Evolutionary conservation across 2,329 filamentous ascomycete species (phyloP), one percentile per base, ranked within the genome.

Genomic region (Penicillium sp.): DNA sequence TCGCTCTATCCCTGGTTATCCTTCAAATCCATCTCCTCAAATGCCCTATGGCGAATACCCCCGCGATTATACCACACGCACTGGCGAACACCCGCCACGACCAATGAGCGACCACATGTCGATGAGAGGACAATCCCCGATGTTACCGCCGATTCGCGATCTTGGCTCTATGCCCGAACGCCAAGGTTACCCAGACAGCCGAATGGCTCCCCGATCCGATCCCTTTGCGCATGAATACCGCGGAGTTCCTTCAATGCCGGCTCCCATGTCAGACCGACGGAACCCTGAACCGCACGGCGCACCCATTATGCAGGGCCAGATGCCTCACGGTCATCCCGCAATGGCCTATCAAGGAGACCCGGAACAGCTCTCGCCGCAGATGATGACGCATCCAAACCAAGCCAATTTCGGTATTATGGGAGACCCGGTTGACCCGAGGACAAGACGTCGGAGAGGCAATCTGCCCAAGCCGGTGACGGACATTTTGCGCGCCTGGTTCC

Each of bases 391-490:
- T 23, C 59, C 64, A 7, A 67, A 67, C 7, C 68, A 70, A 43
- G 66, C 68, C 9, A 73, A 70, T 46, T 74, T 74, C 39, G 70
- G 70, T 8, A 67, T 72, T 13, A 61, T 75, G 51, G 68, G 70
- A 0, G 71, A 74, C 29, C 51, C 65, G 15, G 61, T 66, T 21
- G 73, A 75, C 47, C 62, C 71, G 8, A 73, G 70, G 55, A 72
- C 68, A 29, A 81, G 81, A 63, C 77, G 79, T 68, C 80, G 91
- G 46, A 82, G 91, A 32, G 91, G 91, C 1, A 96, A 96, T 65
- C 78, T 96, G 3, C 91, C 91, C n/a, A 95, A 95, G 67, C 88
- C 91, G 48, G 90, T 90, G 0, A 96, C 91, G 0, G 89, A 92
- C 67, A 86, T 89, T 59, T 78, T 96, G 33, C 84, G 89, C 47